phyloP scores from a whole-genome alignment of 73 alveolate genomes.

The Paramecium sonneborni region DNA sequence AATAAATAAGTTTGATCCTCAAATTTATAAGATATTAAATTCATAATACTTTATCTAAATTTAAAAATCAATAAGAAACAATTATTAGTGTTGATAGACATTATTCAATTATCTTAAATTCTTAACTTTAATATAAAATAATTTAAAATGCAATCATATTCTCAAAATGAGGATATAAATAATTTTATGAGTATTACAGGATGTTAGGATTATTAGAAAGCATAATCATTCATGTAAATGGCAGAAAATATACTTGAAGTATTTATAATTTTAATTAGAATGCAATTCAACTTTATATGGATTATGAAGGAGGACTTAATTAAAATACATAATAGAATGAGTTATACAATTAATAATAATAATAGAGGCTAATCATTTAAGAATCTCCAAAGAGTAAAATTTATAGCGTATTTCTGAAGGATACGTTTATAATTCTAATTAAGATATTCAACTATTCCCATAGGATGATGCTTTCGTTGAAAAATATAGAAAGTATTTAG shows the following conservation, averaged over 20 bases:
- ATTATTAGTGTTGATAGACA: background rate
- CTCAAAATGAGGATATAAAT: background rate
- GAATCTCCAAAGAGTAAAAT: background rate
- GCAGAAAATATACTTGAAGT: conserved; percentile 37
- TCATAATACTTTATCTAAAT: too few relatives aligned
- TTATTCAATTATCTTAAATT: background rate
- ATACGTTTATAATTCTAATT: background rate
- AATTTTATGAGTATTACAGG: conserved; percentile 9
- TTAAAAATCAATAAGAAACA: background rate
- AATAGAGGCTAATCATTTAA: background rate
- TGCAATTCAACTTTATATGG: conserved; percentile 34
- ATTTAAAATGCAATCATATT: background rate
- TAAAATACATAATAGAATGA: background rate
- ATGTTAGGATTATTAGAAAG: conserved; percentile 1
- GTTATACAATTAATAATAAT: background rate
- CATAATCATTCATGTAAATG: background rate
- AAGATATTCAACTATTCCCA: background rate
- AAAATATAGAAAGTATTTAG: background rate
- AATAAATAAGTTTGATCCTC: background rate
- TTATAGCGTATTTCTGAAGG: background rate
- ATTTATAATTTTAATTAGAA: background rate
- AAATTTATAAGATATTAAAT: too few relatives aligned
- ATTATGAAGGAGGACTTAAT: background rate
- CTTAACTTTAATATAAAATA: background rate
- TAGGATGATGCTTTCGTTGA: background rate